These are phyloP conservation scores for Hibiscus mutabilis DNA, from an alignment of 345 rosid genomes.

Conservation along the genomic window DNA sequence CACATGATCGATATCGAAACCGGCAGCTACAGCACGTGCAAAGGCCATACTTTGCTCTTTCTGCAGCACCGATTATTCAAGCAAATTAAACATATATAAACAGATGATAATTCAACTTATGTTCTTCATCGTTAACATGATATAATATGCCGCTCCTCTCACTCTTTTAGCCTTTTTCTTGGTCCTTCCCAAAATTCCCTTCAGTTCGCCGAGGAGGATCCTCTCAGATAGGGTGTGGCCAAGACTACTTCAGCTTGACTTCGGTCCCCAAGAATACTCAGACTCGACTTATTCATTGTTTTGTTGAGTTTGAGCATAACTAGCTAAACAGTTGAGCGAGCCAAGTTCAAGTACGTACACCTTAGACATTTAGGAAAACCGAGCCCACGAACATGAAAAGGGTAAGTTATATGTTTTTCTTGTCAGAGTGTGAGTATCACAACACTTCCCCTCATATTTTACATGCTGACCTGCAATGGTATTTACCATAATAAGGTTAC, in stretches of 20 bases:
- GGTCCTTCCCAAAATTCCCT: neutral
- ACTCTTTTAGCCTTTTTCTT: neutral
- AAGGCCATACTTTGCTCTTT: conserved; percentile 99
- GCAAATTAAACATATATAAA: neutral
- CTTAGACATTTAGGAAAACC: neutral
- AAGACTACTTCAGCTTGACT: neutral
- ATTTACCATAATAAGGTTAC: neutral
- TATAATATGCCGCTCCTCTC: neutral
- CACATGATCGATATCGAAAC: conserved; percentile 79
- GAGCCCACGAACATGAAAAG: neutral
- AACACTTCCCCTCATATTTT: neutral
- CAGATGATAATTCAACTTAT: neutral
- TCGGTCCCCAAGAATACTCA: neutral
- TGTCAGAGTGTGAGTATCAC: neutral
- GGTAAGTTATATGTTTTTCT: neutral
- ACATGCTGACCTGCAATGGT: neutral
- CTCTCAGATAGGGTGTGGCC: too few relatives aligned
- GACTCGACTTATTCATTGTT: neutral
- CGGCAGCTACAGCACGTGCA: conserved; percentile 98
- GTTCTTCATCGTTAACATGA: neutral
- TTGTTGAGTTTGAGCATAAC: neutral
- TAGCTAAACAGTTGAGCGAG: neutral
- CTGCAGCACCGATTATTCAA: conserved; percentile 37
- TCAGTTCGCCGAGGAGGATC: too few relatives aligned
- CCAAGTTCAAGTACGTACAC: neutral